phyloP scores from a whole-genome alignment of 352 stramenopile species.

The Phytophthora palmivora region DNA sequence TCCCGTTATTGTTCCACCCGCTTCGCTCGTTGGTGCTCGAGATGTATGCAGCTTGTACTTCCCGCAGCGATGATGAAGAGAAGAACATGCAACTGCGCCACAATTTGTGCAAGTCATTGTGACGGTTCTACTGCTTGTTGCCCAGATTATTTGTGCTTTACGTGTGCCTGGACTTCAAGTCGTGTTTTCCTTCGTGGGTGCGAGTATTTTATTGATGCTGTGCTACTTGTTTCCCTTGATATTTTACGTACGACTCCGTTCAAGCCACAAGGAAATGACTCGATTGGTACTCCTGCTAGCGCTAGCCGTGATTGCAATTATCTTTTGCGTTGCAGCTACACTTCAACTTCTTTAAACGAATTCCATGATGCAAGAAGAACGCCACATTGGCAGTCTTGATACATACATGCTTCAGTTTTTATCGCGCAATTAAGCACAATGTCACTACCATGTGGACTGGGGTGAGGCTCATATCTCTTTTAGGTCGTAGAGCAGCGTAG shows the following conservation, averaged over 20 bases:
- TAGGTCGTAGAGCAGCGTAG: no score
- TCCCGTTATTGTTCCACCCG: constrained; percentile 78
- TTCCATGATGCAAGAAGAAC: background rate
- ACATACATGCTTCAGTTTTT: no score
- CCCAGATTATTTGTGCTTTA: constrained; percentile 59
- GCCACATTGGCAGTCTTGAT: no score
- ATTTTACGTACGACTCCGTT: constrained; percentile 63
- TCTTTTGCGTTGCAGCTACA: constrained; percentile 69
- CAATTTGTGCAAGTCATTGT: constrained; percentile 41
- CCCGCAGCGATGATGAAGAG: background rate
- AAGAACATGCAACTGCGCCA: constrained; percentile 18
- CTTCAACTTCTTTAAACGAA: constrained; percentile 39
- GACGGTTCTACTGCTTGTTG: constrained; percentile 50
- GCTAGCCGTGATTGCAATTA: constrained; percentile 48
- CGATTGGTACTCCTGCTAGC: constrained; percentile 38
- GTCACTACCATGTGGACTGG: no score
- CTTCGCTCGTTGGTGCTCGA: constrained; percentile 70
- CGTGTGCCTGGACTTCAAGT: constrained; percentile 68
- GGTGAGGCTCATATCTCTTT: no score
- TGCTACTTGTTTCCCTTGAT: constrained; percentile 77
- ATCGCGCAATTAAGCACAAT: no score
- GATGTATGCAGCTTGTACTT: constrained; percentile 46
- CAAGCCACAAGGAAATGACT: constrained; percentile 23
- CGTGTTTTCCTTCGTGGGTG: constrained; percentile 81
- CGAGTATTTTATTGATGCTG: constrained; percentile 73